These are phyloP conservation scores for Lactarius indigo DNA, from an alignment of 768 basidiomycete genomes.

Conservation along the genomic window DNA sequence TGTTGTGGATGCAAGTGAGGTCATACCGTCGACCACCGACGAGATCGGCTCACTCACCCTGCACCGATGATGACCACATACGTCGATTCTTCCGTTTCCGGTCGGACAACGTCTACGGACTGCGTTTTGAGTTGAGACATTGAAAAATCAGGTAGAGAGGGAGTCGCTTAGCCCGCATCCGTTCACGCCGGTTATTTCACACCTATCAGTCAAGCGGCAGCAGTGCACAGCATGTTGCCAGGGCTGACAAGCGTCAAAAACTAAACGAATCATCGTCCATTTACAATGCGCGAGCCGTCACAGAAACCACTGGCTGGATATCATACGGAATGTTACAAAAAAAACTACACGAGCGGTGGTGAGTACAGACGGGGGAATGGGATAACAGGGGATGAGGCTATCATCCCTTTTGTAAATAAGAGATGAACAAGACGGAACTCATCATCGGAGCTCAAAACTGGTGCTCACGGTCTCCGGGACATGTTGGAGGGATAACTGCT, in stretches of 20 bases:
- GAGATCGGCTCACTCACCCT: constrained; percentile 24
- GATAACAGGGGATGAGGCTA: neutral
- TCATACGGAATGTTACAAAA: constrained; percentile 23
- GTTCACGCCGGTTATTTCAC: neutral
- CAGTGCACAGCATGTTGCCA: neutral
- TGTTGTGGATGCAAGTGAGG: neutral
- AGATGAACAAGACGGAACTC: constrained; percentile 21
- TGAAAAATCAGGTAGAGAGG: neutral
- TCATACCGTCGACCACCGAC: neutral
- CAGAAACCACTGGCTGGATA: constrained; percentile 14
- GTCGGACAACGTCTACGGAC: constrained; percentile 1
- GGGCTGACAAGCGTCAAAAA: neutral
- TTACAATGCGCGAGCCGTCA: neutral
- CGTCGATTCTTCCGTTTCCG: constrained; percentile 16
- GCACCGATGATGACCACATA: constrained; percentile 30
- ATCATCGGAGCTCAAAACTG: constrained; percentile 86
- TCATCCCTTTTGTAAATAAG: constrained; percentile 7
- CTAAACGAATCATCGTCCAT: neutral
- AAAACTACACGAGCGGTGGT: constrained; percentile 20
- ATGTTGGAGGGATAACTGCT: constrained; percentile 80
- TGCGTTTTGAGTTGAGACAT: neutral
- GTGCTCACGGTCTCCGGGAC: constrained; percentile 69
- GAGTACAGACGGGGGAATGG: constrained; percentile 16
- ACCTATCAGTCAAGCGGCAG: neutral
- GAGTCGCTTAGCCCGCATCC: neutral